These are phyloP conservation scores for Starmerella stellata DNA, from an alignment of 805 yeast species.

Conservation along the genomic window DNA sequence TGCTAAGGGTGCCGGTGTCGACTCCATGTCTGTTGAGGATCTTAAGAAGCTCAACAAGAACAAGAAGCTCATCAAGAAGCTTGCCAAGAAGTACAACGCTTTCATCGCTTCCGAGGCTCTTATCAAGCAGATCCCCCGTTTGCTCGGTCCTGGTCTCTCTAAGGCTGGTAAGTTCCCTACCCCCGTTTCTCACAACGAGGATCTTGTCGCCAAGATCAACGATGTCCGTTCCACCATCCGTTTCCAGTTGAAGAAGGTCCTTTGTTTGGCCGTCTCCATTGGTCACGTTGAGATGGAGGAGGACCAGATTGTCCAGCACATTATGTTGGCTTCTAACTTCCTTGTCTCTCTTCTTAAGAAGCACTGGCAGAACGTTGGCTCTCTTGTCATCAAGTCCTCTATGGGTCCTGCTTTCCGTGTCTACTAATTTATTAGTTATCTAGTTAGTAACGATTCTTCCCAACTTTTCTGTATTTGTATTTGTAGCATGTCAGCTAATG, in stretches of 20 bases:
- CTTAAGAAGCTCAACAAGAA: conserved; percentile 99
- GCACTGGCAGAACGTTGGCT: conserved; percentile 99
- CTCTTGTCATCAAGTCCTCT: conserved; percentile 95
- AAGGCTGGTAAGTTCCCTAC: conserved; percentile 99
- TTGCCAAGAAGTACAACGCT: conserved; percentile 99
- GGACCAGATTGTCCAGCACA: conserved; percentile 89
- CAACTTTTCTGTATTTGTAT: too few relatives aligned
- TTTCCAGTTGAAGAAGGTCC: conserved; percentile 99
- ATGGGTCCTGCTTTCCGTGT: conserved; percentile 99
- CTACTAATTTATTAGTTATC: conserved; percentile 67
- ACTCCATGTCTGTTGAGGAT: conserved; percentile 99
- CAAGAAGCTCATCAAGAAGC: conserved; percentile 98
- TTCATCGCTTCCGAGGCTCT: conserved; percentile 98
- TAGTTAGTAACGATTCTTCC: too few relatives aligned
- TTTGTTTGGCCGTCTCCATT: conserved; percentile 98
- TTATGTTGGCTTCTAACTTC: conserved; percentile 97
- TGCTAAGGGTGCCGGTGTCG: conserved; percentile 98
- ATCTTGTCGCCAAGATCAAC: conserved; percentile 82
- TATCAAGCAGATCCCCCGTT: conserved; percentile 99
- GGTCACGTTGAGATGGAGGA: conserved; percentile 99
- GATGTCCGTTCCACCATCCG: conserved; percentile 99
- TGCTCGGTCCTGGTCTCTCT: conserved; percentile 98
- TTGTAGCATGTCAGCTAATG: too few relatives aligned
- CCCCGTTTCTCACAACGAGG: conserved; percentile 99
- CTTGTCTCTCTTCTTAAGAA: conserved; percentile 97